phyloP scores from a whole-genome alignment of 2,329 filamentous ascomycete genomes.

The Penicillium sp. region DNA sequence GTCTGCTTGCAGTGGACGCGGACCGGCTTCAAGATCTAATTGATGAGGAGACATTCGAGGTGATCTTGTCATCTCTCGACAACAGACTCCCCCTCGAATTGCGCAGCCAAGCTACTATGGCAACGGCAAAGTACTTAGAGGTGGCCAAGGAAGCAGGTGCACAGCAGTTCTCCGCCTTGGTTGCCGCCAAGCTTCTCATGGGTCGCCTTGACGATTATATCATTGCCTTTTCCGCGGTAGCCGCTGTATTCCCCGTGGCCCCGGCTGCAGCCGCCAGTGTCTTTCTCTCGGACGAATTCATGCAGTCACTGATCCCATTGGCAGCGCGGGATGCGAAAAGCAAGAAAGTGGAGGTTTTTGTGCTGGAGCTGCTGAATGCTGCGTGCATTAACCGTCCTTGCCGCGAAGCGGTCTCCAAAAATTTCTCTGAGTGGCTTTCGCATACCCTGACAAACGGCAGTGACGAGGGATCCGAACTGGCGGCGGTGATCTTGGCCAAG shows the following conservation, averaged over 20 bases:
- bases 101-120: slow-evolving; percentile 73
- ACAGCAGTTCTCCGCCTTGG: slow-evolving; percentile 65
- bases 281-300: slow-evolving; percentile 84
- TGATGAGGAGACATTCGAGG: slow-evolving; percentile 72
- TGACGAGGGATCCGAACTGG: slow-evolving; percentile 48
- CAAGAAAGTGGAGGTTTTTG: slow-evolving; percentile 75
- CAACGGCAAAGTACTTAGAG: slow-evolving; percentile 77
- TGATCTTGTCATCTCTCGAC: slow-evolving; percentile 79
- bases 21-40: slow-evolving; percentile 43
- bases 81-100: slow-evolving; percentile 69
- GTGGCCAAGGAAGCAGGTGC: slow-evolving; percentile 65
- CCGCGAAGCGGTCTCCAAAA: slow-evolving; percentile 74
- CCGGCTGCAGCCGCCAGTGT: slow-evolving; percentile 68
- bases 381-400: slow-evolving; percentile 81
- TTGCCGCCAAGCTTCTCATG: slow-evolving; percentile 63
- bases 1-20: slow-evolving; percentile 52
- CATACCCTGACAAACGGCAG: slow-evolving; percentile 70
- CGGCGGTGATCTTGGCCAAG: slow-evolving; percentile 72
- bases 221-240: slow-evolving; percentile 86
- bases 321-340: slow-evolving; percentile 78
- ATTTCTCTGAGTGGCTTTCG: slow-evolving; percentile 82
- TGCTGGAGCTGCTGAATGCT: slow-evolving; percentile 82
- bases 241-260: slow-evolving; percentile 78
- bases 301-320: slow-evolving; percentile 67
- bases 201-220: slow-evolving; percentile 84